Evolutionary conservation across 345 rosid genomes (phyloP).

Genomic region (Acer saccharum): DNA sequence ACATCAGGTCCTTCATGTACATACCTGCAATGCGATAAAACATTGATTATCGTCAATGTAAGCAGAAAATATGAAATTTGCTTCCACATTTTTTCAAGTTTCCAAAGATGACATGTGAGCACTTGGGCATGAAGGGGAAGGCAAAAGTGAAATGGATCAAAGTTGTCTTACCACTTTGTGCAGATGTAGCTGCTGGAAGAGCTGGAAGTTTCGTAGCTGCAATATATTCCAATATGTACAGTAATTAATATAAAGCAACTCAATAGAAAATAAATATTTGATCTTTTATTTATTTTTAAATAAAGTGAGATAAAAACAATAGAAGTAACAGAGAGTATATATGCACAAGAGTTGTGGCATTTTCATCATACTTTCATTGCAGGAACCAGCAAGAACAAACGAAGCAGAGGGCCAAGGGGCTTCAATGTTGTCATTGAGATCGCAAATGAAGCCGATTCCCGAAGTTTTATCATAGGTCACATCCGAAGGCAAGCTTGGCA

Average conservation of each 20-base stretch:
- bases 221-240: constrained; percentile 10
- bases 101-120: background rate
- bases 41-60: background rate
- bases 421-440: constrained; percentile 62
- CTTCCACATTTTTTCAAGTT: background rate
- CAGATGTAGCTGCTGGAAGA: constrained; percentile 53
- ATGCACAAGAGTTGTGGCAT: background rate
- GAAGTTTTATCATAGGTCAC: constrained; percentile 48
- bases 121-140: background rate
- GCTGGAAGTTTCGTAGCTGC: constrained; percentile 58
- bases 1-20: background rate
- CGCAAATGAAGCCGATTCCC: constrained; percentile 62
- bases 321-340: background rate
- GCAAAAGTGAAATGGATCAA: background rate
- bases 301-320: background rate
- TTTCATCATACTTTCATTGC: constrained; percentile 51
- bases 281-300: too few relatives aligned
- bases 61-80: background rate
- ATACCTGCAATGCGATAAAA: background rate
- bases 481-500: constrained; percentile 63
- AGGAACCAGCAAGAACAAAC: constrained; percentile 34
- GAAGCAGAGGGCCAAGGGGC: constrained; percentile 58
- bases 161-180: constrained; percentile 39
- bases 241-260: background rate
- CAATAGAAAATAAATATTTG: background rate